phyloP scores from a whole-genome alignment of 1,284 basidiomycete species.

The Trichosporon coremiiforme region DNA sequence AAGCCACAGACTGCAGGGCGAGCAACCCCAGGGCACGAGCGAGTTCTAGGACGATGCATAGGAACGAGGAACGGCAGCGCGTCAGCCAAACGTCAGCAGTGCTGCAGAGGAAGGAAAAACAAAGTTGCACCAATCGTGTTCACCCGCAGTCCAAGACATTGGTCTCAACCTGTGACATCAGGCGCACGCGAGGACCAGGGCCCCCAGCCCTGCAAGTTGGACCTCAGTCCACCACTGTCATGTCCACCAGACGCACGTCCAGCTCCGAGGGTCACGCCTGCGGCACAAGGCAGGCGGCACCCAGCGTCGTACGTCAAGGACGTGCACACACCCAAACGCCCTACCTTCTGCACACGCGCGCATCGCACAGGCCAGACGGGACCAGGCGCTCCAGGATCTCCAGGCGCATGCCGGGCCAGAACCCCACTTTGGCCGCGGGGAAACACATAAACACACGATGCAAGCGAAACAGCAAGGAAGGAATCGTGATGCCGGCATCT shows the following conservation, averaged over 20 bases:
- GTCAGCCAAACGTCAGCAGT: slow-evolving; percentile 6
- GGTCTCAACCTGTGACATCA: slow-evolving; percentile 16
- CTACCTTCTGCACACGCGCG: neutral
- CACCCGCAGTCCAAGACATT: slow-evolving; percentile 10
- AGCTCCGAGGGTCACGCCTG: neutral
- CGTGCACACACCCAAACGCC: neutral
- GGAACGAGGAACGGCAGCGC: slow-evolving; percentile 5
- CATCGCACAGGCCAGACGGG: neutral
- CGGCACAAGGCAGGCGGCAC: neutral
- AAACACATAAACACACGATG: neutral
- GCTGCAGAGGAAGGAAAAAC: neutral
- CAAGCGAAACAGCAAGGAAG: neutral
- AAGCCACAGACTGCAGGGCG: neutral
- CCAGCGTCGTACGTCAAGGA: neutral
- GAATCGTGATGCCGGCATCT: neutral
- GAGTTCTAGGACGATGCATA: neutral
- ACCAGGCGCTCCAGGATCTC: neutral
- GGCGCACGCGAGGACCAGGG: slow-evolving; percentile 8
- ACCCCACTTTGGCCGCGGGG: neutral
- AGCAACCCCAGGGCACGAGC: neutral
- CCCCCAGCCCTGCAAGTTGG: neutral
- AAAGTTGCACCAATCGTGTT: neutral
- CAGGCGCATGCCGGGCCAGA: neutral
- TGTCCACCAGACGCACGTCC: neutral
- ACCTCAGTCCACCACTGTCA: neutral